Evolutionary conservation across 2,329 filamentous ascomycete genomes (phyloP), one percentile per base, ranked within the genome.

Genomic region (Thielaviopsis cerberus): DNA sequence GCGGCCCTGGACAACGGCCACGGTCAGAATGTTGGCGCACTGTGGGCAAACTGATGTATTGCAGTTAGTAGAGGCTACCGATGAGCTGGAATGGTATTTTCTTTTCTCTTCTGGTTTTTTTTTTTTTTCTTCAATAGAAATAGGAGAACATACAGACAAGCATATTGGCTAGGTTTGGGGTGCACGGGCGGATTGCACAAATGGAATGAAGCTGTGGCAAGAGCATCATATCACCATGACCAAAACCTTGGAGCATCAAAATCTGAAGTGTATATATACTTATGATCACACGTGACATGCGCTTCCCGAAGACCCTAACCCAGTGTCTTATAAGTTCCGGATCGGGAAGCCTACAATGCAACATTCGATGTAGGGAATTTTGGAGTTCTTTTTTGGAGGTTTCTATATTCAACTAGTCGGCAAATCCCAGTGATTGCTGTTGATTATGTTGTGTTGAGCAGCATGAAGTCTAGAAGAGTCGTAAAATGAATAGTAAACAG

Each of bases 21-120:
- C 83, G 66, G 85, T 88, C 67, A 92, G 81, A 70, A 88, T 82
- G 74, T 91, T 92, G 70, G 82, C 82, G 76, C 87, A 92, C 68
- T 81, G 80, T 55, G 87, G 87, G 70, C 87, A 92, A 79, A 91
- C 85, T 86, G 64, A 34, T 26, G n/a, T n/a, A 4, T 34, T 37
- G 22, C 17, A 23, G 62, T 63, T 62, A 63, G 64, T 62, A 55
- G n/a, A n/a, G n/a, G n/a, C n/a, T n/a, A n/a, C n/a, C n/a, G n/a
- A n/a, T n/a, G n/a, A n/a, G n/a, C n/a, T n/a, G n/a, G n/a, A n/a
- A n/a, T n/a, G n/a, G n/a, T n/a, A n/a, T n/a, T n/a, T n/a, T n/a
- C n/a, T n/a, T n/a, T n/a, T n/a, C n/a, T n/a, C n/a, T n/a, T n/a
- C n/a, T n/a, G n/a, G n/a, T n/a, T n/a, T n/a, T n/a, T n/a, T n/a